Evolutionary conservation across 306 rosid genomes (phyloP), one percentile per base, ranked within the genome.

Genomic region (Crataegus laevigata): DNA sequence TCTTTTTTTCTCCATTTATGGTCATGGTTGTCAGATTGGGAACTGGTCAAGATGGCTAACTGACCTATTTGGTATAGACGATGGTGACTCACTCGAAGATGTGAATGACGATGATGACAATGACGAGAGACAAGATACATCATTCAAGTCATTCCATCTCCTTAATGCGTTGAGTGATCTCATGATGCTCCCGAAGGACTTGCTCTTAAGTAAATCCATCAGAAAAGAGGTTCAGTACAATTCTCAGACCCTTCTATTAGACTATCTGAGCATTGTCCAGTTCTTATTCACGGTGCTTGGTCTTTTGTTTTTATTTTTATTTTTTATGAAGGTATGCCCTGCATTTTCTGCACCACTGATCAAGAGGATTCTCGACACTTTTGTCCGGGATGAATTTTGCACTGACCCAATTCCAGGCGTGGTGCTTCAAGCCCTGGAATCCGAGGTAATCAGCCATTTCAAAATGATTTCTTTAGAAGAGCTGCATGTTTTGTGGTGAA

Each of bases 11-110:
- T 40, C 25, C 8, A 19, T 62, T 79, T 73, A 38, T 82, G 83
- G 62, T 73, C 80, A 55, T 26, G 81, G 70, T 69, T 54, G 63
- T 78, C 81, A 94, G 99, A 91, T 94, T 80, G 99, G 99, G 70
- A 92, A 89, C 92, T 94, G 99, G 99, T 94, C 98, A 34, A 88
- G 91, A 82, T 94, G 97, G 97, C 70, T 94, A 79, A 90, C 96
- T 7, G 96, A 90, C 81, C 80, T 90, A 69, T 92, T 90, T 78
- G 99, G 85, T 45, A 82, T 89, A 69, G 98, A 94, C 22, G 91
- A 90, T 30, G 96, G 88, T 17, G 96, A 87, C 78, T 77, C 92
- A 52, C 73, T 57, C 68, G 87, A 79, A 65, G 86, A 88, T 47
- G 79, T 29, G 40, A 83, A 84, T 66, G 84, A 81, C 67, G 64